Percentiles rank a stretch among this genome's conserved stretches.
These are phyloP conservation scores for Talaromyces proteolyticus DNA, from an alignment of 495 filamentous ascomycete species.

Conservation along the genomic window DNA sequence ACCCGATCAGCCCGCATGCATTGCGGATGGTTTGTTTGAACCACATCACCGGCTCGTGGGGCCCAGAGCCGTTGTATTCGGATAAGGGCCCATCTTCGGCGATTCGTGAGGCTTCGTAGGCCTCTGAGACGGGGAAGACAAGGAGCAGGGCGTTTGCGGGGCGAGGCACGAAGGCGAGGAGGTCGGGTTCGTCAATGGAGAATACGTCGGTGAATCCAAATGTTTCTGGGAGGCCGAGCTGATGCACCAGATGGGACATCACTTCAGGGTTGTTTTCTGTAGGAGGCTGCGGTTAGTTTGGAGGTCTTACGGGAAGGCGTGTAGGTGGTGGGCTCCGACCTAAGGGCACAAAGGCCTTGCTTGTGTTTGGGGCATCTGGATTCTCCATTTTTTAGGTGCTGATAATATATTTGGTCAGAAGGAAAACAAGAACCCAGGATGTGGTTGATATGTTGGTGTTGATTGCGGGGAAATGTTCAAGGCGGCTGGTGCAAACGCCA, in stretches of 20 bases:
- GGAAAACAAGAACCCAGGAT: too few relatives aligned
- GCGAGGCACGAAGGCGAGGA: slow-evolving; percentile 76
- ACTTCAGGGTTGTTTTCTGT: slow-evolving; percentile 71
- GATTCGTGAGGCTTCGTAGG: slow-evolving; percentile 61
- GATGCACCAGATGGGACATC: slow-evolving; percentile 68
- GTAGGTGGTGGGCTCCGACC: slow-evolving; percentile 20
- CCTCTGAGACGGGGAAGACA: slow-evolving; percentile 71
- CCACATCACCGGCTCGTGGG: slow-evolving; percentile 67
- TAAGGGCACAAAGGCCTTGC: slow-evolving; percentile 46
- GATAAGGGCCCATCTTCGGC: slow-evolving; percentile 54
- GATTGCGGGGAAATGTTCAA: background rate
- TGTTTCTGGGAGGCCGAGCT: slow-evolving; percentile 62
- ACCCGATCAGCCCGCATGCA: slow-evolving; percentile 79
- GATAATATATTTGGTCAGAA: too few relatives aligned
- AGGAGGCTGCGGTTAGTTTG: background rate
- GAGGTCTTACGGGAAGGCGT: background rate
- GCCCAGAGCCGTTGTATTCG: slow-evolving; percentile 45
- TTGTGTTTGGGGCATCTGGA: slow-evolving; percentile 27
- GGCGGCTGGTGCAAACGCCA: background rate
- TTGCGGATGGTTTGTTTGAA: slow-evolving; percentile 88
- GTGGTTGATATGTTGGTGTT: too few relatives aligned
- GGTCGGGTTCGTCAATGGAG: slow-evolving; percentile 70
- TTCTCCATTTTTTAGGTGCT: slow-evolving; percentile 33
- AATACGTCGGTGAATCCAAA: slow-evolving; percentile 79
- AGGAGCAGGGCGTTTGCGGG: slow-evolving; percentile 77